phyloP scores from a whole-genome alignment of 306 rosid species.

The Begonia loranthoides region DNA sequence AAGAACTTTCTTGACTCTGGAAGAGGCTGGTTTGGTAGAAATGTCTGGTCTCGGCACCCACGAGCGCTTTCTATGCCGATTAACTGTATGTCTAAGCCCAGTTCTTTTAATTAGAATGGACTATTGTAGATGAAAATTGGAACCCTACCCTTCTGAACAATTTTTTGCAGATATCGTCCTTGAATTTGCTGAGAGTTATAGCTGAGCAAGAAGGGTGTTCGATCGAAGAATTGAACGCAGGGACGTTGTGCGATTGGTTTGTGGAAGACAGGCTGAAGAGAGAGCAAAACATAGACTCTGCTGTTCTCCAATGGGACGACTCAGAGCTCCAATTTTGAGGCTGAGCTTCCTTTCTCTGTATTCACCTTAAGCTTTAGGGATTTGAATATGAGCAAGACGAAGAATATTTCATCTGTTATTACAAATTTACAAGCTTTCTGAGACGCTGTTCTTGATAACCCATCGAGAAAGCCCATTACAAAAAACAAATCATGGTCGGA shows the following conservation, averaged over 20 bases:
- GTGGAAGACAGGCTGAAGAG: constrained; percentile 46
- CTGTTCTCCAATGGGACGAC: constrained; percentile 95
- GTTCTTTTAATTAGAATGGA: no score
- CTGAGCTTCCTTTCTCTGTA: not conserved
- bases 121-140: no score
- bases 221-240: constrained; percentile 82
- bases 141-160: no score
- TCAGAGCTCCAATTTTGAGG: constrained; percentile 34
- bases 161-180: constrained; percentile 49
- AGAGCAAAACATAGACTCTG: constrained; percentile 67
- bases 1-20: constrained; percentile 48
- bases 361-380: no score
- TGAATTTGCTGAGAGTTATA: constrained; percentile 69
- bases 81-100: constrained; percentile 35
- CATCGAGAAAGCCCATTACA: no score
- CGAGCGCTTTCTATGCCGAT: constrained; percentile 80
- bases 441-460: no score
- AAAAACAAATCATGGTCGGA: no score
- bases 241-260: constrained; percentile 58
- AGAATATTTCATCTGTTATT: no score
- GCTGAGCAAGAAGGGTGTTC: constrained; percentile 83
- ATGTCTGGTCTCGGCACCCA: constrained; percentile 68
- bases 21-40: constrained; percentile 90
- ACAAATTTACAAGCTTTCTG: no score
- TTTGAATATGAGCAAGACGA: no score